Conservation (phyloP, 2,329 filamentous ascomycete species). For the Grosmannia clavigera region DNA sequence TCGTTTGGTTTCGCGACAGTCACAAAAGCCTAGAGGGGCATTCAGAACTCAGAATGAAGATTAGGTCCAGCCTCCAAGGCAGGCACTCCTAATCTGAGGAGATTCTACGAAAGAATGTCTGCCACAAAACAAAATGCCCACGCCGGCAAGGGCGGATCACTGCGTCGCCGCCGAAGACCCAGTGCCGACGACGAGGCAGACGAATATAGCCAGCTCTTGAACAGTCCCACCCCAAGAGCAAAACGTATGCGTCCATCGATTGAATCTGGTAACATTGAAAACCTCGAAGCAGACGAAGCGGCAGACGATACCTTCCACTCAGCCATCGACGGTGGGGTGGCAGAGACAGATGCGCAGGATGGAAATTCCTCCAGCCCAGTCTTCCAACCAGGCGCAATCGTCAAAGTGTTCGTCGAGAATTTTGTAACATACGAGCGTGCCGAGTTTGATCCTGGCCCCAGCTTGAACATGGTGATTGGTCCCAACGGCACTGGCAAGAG, state of each 20-base stretch:
- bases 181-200: slow-evolving; percentile 25
- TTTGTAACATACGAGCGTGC: slow-evolving; percentile 93
- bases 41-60: neutral
- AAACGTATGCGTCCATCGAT: slow-evolving; percentile 23
- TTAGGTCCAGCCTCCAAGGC: neutral
- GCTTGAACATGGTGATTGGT: slow-evolving; percentile 95
- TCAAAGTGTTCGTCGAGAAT: slow-evolving; percentile 72
- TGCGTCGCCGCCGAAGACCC: slow-evolving; percentile 31
- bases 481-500: slow-evolving; percentile 99
- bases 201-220: slow-evolving; percentile 17
- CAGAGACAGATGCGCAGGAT: slow-evolving; percentile 4
- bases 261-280: neutral
- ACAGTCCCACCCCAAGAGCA: slow-evolving; percentile 11
- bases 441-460: slow-evolving; percentile 83
- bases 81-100: neutral
- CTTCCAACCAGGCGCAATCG: slow-evolving; percentile 69
- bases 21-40: neutral
- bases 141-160: slow-evolving; percentile 9
- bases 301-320: slow-evolving; percentile 7
- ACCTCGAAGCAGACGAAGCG: slow-evolving; percentile 7
- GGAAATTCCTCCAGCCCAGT: slow-evolving; percentile 14
- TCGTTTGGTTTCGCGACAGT: neutral
- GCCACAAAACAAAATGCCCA: slow-evolving; percentile 29
- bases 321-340: slow-evolving; percentile 3
- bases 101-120: slow-evolving; percentile 12